Percentiles rank a stretch among this genome's conserved stretches.
Conservation (phyloP, 257 asterid species). For the Solanum bulbocastanum region DNA sequence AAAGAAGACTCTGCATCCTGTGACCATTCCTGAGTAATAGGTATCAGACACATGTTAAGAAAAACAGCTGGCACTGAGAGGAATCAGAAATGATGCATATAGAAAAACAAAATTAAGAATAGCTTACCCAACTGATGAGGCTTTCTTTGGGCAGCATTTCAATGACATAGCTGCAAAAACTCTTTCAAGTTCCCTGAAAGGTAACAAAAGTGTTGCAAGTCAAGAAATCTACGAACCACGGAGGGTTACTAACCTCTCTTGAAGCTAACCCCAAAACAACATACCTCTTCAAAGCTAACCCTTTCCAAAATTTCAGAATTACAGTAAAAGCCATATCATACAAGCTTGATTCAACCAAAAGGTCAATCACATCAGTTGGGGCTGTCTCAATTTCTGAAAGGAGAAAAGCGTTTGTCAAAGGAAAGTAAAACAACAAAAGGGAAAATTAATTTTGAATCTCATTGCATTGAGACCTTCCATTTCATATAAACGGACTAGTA, state of each 20-base stretch:
- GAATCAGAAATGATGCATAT: neutral
- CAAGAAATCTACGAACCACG: constrained; percentile 1
- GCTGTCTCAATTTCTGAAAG: constrained; percentile 57
- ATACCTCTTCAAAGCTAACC: constrained; percentile 75
- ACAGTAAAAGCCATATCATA: constrained; percentile 88
- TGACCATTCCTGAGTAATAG: constrained; percentile 51
- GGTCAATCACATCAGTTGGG: constrained; percentile 62
- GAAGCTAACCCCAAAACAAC: constrained; percentile 1
- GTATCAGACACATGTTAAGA: neutral
- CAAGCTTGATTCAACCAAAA: constrained; percentile 76
- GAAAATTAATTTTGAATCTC: neutral
- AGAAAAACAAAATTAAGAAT: neutral
- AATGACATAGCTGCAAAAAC: constrained; percentile 63
- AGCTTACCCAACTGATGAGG: constrained; percentile 39
- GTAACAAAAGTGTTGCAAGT: constrained; percentile 3
- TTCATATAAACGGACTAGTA: neutral
- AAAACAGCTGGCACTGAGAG: neutral
- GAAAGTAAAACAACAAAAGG: neutral
- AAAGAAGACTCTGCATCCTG: constrained; percentile 47
- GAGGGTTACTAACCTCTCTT: constrained; percentile 4
- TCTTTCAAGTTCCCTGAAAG: constrained; percentile 81
- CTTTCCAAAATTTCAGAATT: constrained; percentile 82
- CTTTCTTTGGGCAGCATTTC: constrained; percentile 70
- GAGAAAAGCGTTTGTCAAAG: constrained; percentile 1
- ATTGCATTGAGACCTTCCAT: neutral